Base-by-base conservation (phyloP, 1,284 basidiomycete genomes). In the Puccinia brachypodii region DNA sequence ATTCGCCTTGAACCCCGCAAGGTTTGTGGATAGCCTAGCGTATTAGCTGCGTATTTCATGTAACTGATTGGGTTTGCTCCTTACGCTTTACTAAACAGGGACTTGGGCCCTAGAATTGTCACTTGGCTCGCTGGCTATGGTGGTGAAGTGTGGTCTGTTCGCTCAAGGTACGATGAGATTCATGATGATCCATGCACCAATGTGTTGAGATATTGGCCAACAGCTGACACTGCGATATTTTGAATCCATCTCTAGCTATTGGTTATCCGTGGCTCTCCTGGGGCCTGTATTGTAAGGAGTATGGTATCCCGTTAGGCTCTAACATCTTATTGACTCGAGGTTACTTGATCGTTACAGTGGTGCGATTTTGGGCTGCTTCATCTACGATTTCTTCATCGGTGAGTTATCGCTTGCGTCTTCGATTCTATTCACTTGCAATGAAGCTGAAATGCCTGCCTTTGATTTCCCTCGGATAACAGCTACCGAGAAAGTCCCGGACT, bases 351-450 rank as follows among this genome's bases (percentile, higher is more conserved):
- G 14, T 44, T 60, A 13, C 38, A 81, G 80, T 53, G 80, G 80
- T 53, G 80, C 80, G n/a, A 76, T 81, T 22, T 13, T 76, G n/a
- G 80, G 80, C 31, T 81, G 80, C 64, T 58, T 81, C 31, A 44
- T 81, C n/a, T 81, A 81, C 31, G 80, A 81, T 62, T 40, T 76
- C 33, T 81, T 81, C 60, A 62, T 81, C n/a, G 80, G 62, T 69
- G 56, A 66, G 50, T 53, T 28, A 19, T 28, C 28, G 25, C 25
- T 73, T 53, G 31, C 22, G 9, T 7, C 73, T 33, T 38, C 19
- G 16, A 3, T 38, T n/a, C 38, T 28, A 38, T 0, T 28, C 1
- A 28, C 9, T 25, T 38, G 22, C 6, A 28, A 60, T 2, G 47
- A 9, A 13, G 33, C 14, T 1, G 22, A 2, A 0, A 25, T 25